Percentiles rank a stretch among this genome's conserved stretches.
Conservation (phyloP, 345 rosid species). For the Gossypium australe region DNA sequence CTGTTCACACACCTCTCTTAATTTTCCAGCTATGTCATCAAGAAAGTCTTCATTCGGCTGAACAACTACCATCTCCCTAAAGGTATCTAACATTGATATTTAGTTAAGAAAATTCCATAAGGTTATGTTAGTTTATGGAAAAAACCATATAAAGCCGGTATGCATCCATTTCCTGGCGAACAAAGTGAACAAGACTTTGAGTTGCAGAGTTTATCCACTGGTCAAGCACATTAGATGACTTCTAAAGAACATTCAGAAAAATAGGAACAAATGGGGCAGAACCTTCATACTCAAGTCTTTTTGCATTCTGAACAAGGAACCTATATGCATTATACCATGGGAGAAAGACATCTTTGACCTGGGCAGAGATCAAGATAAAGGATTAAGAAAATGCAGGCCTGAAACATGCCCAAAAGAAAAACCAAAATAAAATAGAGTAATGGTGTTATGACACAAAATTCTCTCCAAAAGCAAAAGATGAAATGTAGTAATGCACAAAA, state of each 20-base stretch:
- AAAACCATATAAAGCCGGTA: slow-evolving; percentile 91
- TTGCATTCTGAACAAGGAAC: slow-evolving; percentile 95
- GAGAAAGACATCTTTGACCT: slow-evolving; percentile 99
- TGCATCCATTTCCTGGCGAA: slow-evolving; percentile 80
- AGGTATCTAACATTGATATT: neutral
- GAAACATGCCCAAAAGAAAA: neutral
- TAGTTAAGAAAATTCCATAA: neutral
- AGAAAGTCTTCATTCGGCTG: slow-evolving; percentile 89
- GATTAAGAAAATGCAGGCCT: neutral
- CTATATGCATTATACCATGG: slow-evolving; percentile 98
- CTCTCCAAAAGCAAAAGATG: slow-evolving; percentile 4
- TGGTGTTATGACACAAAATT: slow-evolving; percentile 19
- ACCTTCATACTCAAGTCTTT: slow-evolving; percentile 93
- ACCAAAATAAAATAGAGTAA: too few relatives aligned
- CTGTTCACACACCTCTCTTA: slow-evolving; percentile 60
- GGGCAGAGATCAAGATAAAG: slow-evolving; percentile 17
- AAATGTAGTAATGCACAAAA: neutral
- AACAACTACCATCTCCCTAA: slow-evolving; percentile 88
- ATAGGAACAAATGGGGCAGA: slow-evolving; percentile 61
- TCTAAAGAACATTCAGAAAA: slow-evolving; percentile 49
- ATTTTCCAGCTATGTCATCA: slow-evolving; percentile 85
- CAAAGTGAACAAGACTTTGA: slow-evolving; percentile 94
- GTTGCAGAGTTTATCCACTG: slow-evolving; percentile 99
- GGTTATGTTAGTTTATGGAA: neutral
- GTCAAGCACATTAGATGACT: slow-evolving; percentile 84